phyloP scores from a whole-genome alignment of 2,329 filamentous ascomycete genomes.

The Neobulgaria alba region DNA sequence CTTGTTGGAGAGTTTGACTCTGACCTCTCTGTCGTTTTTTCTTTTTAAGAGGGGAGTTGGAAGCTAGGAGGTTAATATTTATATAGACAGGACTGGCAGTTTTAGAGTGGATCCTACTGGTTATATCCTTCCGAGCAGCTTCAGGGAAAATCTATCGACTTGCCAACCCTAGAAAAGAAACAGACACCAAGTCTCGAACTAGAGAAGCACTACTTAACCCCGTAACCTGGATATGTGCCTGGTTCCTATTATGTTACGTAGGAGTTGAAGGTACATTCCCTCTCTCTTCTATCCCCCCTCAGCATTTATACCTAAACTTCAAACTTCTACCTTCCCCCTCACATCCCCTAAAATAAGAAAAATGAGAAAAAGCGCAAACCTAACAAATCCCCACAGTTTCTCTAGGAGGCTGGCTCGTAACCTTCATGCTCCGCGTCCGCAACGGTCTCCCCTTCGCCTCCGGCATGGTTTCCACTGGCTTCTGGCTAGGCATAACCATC shows the following conservation, averaged over 20 bases:
- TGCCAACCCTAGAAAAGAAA: slow-evolving; percentile 37
- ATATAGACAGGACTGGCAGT: slow-evolving; percentile 44
- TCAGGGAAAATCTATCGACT: slow-evolving; percentile 49
- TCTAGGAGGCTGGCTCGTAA: slow-evolving; percentile 35
- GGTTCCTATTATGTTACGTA: slow-evolving; percentile 72
- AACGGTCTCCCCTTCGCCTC: slow-evolving; percentile 60
- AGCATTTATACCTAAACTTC: no score
- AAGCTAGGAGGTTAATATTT: no score
- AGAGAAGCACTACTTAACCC: slow-evolving; percentile 34
- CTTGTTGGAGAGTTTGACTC: no score
- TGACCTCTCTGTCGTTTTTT: no score
- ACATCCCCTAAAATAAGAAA: no score
- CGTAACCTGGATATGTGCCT: slow-evolving; percentile 56
- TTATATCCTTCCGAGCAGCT: slow-evolving; percentile 52
- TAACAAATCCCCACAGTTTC: neutral
- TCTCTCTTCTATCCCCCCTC: neutral
- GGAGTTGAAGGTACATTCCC: slow-evolving; percentile 50
- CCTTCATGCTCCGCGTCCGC: slow-evolving; percentile 55
- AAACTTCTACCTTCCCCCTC: no score
- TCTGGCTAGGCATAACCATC: slow-evolving; percentile 75
- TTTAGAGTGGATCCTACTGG: slow-evolving; percentile 45
- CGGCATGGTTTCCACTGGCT: slow-evolving; percentile 70
- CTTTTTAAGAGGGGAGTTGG: no score
- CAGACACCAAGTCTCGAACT: slow-evolving; percentile 12
- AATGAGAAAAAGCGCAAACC: no score